Base-by-base conservation (phyloP, 768 basidiomycete genomes). In the Rubroboletus satanas region DNA sequence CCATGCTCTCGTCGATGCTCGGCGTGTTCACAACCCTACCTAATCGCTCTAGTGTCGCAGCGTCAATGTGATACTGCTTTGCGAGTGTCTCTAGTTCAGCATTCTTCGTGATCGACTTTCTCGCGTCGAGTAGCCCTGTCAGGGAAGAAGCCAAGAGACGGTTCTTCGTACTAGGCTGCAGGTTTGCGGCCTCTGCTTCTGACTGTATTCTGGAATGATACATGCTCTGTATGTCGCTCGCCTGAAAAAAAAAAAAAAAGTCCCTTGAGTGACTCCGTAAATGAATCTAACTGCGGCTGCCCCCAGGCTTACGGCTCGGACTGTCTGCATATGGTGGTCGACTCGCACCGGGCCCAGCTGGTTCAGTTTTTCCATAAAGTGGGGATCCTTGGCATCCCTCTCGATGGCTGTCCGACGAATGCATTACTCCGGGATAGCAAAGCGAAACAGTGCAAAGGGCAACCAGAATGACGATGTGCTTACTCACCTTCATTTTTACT, bases 341-440 rank as follows among this genome's bases (percentile, higher is more conserved):
- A 92, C 88, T 32, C 73, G 75, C 23, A 91, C 90, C 12, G 80
- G 83, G 1, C 89, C 89, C 2, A 93, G 73, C 36, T 69, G 74
- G 59, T 60, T 79, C 47, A 93, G 70, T 60, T 87, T 90, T 35
- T 80, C 75, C 61, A 88, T 67, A 48, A 92, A 80, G 28, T 90
- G 80, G 2, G 87, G 87, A 62, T 93, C 89, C 51, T 74, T 75
- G n/a, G 82, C 77, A 60, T 93, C 88, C 50, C 65, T 71, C 51
- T 82, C 75, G 61, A 89, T 83, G 8, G 74, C 88, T 89, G 59
- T 51, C 44, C 55, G 26, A 7, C 26, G 14, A 45, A 28, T 12
- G n/a, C 12, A 2, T 51, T 32, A 39, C 33, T 43, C 23, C 5
- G 14, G 18, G 28, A 32, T 26, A 26, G 3, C 3, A 17, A 1